These are phyloP conservation scores for Tuber microsphaerosporum DNA, from an alignment of 495 filamentous ascomycete genomes.

Conservation along the genomic window DNA sequence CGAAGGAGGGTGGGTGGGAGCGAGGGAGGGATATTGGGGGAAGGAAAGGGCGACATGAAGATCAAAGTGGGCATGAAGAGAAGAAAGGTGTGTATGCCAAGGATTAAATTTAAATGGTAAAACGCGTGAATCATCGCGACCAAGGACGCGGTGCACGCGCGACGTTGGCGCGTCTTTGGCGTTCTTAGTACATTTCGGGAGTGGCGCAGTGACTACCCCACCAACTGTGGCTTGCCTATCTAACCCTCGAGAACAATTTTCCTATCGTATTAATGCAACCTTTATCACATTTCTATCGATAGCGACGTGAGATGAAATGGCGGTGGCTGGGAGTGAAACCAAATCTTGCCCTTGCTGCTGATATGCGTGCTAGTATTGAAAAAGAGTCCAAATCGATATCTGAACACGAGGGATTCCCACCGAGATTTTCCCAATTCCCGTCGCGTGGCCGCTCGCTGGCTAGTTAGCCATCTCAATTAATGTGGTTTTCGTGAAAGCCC, in stretches of 20 bases:
- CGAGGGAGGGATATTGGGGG: neutral
- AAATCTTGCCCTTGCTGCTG: neutral
- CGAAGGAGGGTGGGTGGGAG: neutral
- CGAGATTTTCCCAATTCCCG: neutral
- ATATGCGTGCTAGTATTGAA: neutral
- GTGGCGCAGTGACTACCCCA: conserved; percentile 6
- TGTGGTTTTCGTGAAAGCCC: neutral
- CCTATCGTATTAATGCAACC: neutral
- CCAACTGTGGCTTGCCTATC: neutral
- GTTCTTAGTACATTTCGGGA: neutral
- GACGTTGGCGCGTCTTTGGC: neutral
- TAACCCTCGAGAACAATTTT: neutral
- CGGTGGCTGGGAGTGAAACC: neutral
- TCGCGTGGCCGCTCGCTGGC: neutral
- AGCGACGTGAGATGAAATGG: neutral
- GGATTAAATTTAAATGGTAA: neutral
- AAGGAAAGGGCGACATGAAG: neutral
- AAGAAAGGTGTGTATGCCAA: neutral
- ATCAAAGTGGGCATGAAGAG: neutral
- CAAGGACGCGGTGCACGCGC: neutral
- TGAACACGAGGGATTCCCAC: neutral
- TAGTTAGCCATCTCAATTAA: neutral
- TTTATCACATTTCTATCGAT: conserved; percentile 3
- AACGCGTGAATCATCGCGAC: neutral
- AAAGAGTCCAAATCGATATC: neutral